Evolutionary conservation across 768 basidiomycete genomes (phyloP).

Genomic region (Basidioascus undulatus): DNA sequence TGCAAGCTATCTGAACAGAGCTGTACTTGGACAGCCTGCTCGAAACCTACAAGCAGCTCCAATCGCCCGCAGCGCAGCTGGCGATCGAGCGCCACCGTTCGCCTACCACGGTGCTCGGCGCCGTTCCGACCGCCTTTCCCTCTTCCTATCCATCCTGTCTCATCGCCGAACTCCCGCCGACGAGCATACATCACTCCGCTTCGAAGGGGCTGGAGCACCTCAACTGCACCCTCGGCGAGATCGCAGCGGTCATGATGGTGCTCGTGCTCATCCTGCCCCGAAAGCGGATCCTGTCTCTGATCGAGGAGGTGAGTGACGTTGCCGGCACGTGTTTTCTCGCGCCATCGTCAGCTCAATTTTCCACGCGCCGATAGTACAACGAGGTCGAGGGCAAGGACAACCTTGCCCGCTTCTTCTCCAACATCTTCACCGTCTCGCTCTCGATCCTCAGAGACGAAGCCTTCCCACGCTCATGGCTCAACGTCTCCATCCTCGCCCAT

Average conservation of each 20-base stretch:
- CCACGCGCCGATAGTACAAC: slow-evolving; percentile 42
- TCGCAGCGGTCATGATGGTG: slow-evolving; percentile 58
- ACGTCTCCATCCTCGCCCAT: slow-evolving; percentile 68
- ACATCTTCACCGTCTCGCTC: slow-evolving; percentile 54
- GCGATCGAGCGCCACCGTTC: slow-evolving; percentile 46
- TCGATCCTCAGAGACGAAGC: slow-evolving; percentile 71
- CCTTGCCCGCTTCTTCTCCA: slow-evolving; percentile 40
- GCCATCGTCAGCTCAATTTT: too few relatives aligned
- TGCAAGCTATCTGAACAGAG: too few relatives aligned
- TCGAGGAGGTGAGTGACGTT: too few relatives aligned
- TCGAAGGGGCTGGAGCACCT: slow-evolving; percentile 18
- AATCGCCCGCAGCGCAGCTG: slow-evolving; percentile 36
- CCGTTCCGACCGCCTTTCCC: slow-evolving; percentile 62
- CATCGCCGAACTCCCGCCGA: slow-evolving; percentile 27
- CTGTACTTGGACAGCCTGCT: slow-evolving; percentile 40
- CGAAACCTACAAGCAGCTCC: slow-evolving; percentile 68
- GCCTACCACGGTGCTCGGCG: slow-evolving; percentile 30
- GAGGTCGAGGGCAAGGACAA: slow-evolving; percentile 77
- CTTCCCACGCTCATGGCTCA: slow-evolving; percentile 76
- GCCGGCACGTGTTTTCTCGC: too few relatives aligned
- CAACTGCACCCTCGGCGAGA: slow-evolving; percentile 60
- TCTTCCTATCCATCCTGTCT: slow-evolving; percentile 84
- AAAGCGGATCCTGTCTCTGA: slow-evolving; percentile 47
- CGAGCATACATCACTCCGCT: not conserved
- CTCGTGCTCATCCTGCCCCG: slow-evolving; percentile 56